Percentiles rank a stretch among this genome's conserved stretches.
phyloP scores from a whole-genome alignment of 805 yeast species.

The Tetrapisispora taiwanensis region DNA sequence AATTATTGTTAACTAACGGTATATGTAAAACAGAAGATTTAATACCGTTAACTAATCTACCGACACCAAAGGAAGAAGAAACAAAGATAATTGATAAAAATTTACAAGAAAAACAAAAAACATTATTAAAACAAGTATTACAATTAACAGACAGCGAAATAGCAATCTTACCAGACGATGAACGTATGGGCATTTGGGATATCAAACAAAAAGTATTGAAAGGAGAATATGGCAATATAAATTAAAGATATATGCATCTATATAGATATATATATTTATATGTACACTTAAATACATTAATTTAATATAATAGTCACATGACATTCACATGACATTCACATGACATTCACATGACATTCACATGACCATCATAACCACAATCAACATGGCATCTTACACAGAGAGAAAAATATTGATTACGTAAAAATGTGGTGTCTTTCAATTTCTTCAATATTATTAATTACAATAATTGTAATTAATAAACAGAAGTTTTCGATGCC shows the following conservation, averaged over 20 bases:
- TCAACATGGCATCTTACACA: too few relatives aligned
- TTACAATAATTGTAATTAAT: too few relatives aligned
- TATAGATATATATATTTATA: too few relatives aligned
- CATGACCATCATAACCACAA: too few relatives aligned
- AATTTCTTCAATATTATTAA: too few relatives aligned
- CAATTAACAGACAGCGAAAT: conserved; percentile 44
- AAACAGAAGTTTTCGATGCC: too few relatives aligned
- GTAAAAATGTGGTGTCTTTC: too few relatives aligned
- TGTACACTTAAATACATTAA: too few relatives aligned
- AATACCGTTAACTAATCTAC: conserved; percentile 26
- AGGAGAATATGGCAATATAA: conserved; percentile 25
- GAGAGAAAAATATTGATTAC: too few relatives aligned
- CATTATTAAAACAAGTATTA: conserved; percentile 41
- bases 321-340: too few relatives aligned
- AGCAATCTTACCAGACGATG: conserved; percentile 40
- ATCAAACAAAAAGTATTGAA: conserved; percentile 29
- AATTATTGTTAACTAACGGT: conserved; percentile 41
- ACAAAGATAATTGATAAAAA: conserved; percentile 12
- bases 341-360: too few relatives aligned
- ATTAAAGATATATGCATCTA: not conserved
- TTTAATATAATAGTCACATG: too few relatives aligned
- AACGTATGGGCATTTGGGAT: conserved; percentile 32
- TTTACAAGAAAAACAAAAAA: conserved; percentile 30
- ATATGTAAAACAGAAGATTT: conserved; percentile 27
- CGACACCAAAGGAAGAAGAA: not conserved